Percentiles rank a stretch among this genome's conserved stretches.
phyloP scores from a whole-genome alignment of 2,329 filamentous ascomycete species.

The Ambrosiella cleistominuta region DNA sequence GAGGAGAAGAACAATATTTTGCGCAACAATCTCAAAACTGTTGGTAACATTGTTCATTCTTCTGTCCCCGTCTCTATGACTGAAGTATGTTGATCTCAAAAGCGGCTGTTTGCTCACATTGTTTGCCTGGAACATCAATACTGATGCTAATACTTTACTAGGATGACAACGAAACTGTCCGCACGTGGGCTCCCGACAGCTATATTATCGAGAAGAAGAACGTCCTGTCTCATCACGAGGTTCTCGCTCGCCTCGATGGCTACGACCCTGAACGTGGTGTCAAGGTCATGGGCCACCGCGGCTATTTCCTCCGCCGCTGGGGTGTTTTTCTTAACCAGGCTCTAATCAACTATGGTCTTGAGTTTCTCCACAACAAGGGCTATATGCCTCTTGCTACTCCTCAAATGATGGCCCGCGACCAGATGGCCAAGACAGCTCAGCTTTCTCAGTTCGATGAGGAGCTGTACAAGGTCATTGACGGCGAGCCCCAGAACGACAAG shows the following conservation, averaged over 20 bases:
- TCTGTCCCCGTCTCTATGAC: conserved; percentile 69
- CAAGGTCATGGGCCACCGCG: conserved; percentile 86
- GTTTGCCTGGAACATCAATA: neutral
- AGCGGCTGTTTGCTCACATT: too few species aligned
- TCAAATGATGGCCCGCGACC: conserved; percentile 85
- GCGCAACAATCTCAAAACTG: conserved; percentile 60
- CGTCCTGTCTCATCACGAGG: conserved; percentile 82
- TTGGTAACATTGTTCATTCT: conserved; percentile 61
- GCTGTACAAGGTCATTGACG: conserved; percentile 87
- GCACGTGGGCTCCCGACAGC: conserved; percentile 66
- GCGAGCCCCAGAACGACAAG: conserved; percentile 78
- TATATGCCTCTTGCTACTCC: conserved; percentile 75
- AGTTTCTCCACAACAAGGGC: conserved; percentile 67
- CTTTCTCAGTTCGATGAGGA: conserved; percentile 96
- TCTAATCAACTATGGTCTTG: conserved; percentile 83
- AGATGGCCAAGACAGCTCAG: conserved; percentile 97
- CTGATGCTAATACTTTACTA: conserved; percentile 14
- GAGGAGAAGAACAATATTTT: conserved; percentile 57
- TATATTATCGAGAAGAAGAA: conserved; percentile 57
- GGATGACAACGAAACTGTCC: conserved; percentile 65
- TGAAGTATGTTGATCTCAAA: conserved; percentile 35
- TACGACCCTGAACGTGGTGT: conserved; percentile 86
- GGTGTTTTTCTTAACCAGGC: conserved; percentile 79
- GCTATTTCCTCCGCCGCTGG: conserved; percentile 81
- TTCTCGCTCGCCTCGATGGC: conserved; percentile 70